These are phyloP conservation scores for Micractinium conductrix DNA, from an alignment of 139 green algal species.

Conservation along the genomic window DNA sequence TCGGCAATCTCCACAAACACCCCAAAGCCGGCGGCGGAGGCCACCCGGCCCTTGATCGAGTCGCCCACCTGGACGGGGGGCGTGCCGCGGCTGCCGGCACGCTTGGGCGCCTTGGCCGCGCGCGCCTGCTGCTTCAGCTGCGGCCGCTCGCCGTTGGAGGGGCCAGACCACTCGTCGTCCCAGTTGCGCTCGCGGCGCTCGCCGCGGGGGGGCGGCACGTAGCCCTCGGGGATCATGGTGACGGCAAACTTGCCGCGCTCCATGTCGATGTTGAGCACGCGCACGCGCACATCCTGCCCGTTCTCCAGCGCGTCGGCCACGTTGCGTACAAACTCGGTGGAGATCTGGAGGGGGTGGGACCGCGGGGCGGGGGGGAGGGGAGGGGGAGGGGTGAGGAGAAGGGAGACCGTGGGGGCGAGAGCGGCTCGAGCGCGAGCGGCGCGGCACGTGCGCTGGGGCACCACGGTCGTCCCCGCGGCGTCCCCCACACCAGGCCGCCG, in stretches of 20 bases:
- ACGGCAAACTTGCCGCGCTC: conserved; percentile 57
- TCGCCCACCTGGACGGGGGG: conserved; percentile 54
- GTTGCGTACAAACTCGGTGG: conserved; percentile 63
- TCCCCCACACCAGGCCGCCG: too few relatives aligned
- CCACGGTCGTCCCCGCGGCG: too few relatives aligned
- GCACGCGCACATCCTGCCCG: conserved; percentile 55
- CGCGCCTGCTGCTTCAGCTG: conserved; percentile 28
- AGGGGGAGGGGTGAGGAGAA: not conserved
- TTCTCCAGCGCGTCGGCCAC: conserved; percentile 57
- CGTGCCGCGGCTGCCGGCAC: not conserved
- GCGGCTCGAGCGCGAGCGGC: not conserved
- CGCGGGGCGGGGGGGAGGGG: not conserved
- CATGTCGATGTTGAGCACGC: conserved; percentile 64
- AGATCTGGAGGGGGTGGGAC: conserved; percentile 30
- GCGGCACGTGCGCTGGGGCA: not conserved
- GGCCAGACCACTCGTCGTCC: conserved; percentile 45
- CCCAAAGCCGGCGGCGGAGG: conserved; percentile 61
- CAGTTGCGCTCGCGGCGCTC: conserved; percentile 44
- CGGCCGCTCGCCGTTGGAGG: not conserved
- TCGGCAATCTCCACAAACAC: conserved; percentile 71
- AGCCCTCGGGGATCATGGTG: conserved; percentile 54
- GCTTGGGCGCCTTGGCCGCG: not conserved
- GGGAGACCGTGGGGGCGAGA: not conserved
- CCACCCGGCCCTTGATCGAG: conserved; percentile 65
- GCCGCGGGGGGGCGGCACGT: conserved; percentile 5